Evolutionary conservation across 1,139 yeast species (phyloP).

Genomic region (Debaryomyces coudertii): DNA sequence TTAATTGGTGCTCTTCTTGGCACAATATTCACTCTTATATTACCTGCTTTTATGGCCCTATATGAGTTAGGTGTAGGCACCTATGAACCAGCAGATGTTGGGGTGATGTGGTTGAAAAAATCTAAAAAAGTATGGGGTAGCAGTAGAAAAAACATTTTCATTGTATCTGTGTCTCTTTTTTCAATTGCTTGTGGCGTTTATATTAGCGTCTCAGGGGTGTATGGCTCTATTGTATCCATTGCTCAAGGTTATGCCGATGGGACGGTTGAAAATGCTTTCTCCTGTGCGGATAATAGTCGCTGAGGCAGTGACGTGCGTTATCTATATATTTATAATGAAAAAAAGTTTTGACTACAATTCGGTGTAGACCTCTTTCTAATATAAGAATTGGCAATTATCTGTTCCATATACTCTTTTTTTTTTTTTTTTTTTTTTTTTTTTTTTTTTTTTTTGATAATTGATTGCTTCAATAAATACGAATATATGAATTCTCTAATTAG

Average conservation of each 20-base stretch:
- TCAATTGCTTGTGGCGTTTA: conserved; percentile 11
- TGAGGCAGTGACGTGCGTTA: neutral
- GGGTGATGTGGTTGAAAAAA: conserved; percentile 4
- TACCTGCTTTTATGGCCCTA: conserved; percentile 17
- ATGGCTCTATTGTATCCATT: conserved; percentile 16
- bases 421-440: too few species aligned
- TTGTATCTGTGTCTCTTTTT: neutral
- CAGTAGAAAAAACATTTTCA: neutral
- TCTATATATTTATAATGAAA: neutral
- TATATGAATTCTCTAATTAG: too few species aligned
- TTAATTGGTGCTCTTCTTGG: conserved; percentile 15
- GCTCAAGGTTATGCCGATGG: conserved; percentile 13
- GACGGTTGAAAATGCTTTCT: conserved; percentile 12
- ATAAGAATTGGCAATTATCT: too few species aligned
- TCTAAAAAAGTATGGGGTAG: conserved; percentile 4
- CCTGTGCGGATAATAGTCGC: conserved; percentile 15
- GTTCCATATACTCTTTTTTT: too few species aligned
- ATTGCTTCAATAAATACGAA: neutral
- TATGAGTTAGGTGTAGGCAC: conserved; percentile 9
- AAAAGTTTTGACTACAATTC: neutral
- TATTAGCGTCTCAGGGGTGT: conserved; percentile 13
- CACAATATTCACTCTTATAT: conserved; percentile 14
- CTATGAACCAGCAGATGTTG: neutral
- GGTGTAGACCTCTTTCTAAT: neutral
- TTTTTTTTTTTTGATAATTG: too few species aligned